Base-by-base conservation (phyloP, 148 eudicot genomes). In the Cornus kousa region DNA sequence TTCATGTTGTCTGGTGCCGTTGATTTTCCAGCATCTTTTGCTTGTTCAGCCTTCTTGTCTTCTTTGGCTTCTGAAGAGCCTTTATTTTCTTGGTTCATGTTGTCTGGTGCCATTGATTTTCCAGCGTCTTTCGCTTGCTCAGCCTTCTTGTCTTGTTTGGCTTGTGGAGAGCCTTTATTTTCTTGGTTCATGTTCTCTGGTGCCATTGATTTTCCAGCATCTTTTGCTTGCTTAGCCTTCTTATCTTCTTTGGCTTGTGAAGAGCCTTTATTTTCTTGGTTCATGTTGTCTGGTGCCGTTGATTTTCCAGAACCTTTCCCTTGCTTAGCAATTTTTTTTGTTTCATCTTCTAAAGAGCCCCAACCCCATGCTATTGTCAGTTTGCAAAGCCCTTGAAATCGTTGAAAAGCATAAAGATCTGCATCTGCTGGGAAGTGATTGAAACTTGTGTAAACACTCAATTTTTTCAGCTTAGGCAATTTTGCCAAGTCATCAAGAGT, bases 301-400 rank as follows among this genome's bases (percentile, higher is more conserved):
- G 39, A 48, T 16, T 48, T 73, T 50, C 11, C 48, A 33, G 43
- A 67, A 74, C 12, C 31, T 22, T 32, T 57, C 32, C 5, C 76
- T 74, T 57, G 43, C 22, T 32, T 60, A 14, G 11, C 53, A 55
- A 8, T 55, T 10, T 31, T 68, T 7, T 40, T 57, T n/a, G 16
- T 66, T 37, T 73, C 64, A 9, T 66, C 16, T 67, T 60, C 46
- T 8, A 28, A 64, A 6, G 79, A 74, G 46, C 78, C 76, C 72
- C 83, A 64, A 67, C 85, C 81, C 90, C 88, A 85, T 7, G 70
- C 72, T 17, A 86, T 76, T 19, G 82, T 82, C 22, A 82, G 83
- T 74, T 82, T 89, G 3, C 6, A 22, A 65, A 87, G 89, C 23
- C 1, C 16, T 20, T 13, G 23, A 3, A 80, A 57, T 22, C 69